Evolutionary conservation across 2,329 filamentous ascomycete genomes (phyloP), one percentile per base, ranked within the genome.

Genomic region (Fusarium algeriense): DNA sequence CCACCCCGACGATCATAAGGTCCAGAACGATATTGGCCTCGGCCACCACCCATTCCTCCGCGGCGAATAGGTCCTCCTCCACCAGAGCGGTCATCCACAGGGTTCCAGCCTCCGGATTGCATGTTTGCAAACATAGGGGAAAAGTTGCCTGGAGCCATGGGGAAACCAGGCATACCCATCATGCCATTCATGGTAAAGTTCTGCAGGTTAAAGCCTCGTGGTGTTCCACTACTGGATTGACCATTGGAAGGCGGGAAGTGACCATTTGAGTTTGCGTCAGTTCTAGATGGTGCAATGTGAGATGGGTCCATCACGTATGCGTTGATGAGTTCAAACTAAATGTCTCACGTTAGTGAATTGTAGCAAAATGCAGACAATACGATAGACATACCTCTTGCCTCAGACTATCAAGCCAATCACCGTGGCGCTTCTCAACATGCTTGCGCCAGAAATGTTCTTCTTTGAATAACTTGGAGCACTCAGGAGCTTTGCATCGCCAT

Each of bases 361-460:
- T 11, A 11, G 11, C 15, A 17, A 43, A 19, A 8, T 28, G 17
- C 14, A 19, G 23, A 20, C 9, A 32, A 12, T n/a, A 37, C 14
- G 48, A 32, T 10, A 17, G 30, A 85, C 90, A 85, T 86, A 97
- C 95, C 84, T 98, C 95, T 78, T 92, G 90, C 80, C 91, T 92
- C 71, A 98, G 84, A 57, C 85, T 88, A 37, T 95, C 91, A 46
- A 93, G 87, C 93, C 95, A 99, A 58, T 98, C 95, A 1, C 88
- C 80, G 80, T 99, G 96, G 63, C 97, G 91, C 84, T 99, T 99
- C 82, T 98, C 95, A 19, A 98, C 91, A 77, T 99, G 96, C 85
- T 99, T 99, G 77, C 91, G 91, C 95, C 97, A 99, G 80, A 99
- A 99, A 75, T 95, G 90, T 45, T 97, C 92, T 64, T 96, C 96